Evolutionary conservation across 1,284 basidiomycete species (phyloP).

Genomic region (Phylloporus gajari): DNA sequence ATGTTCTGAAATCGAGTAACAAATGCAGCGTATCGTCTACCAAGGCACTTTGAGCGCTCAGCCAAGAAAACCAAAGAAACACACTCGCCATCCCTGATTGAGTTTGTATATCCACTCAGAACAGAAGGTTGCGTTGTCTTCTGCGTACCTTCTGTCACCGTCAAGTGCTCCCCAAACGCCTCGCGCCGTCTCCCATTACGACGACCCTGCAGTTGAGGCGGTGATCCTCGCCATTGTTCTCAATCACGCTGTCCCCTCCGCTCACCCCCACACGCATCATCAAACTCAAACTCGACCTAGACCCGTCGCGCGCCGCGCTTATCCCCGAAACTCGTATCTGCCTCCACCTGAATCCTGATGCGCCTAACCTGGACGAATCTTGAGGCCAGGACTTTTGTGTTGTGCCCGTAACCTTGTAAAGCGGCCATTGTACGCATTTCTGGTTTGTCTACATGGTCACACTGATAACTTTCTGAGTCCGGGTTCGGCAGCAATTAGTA

Average conservation of each 20-base stretch:
- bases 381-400: neutral
- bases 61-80: slow-evolving; percentile 29
- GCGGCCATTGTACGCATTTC: no score
- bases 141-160: slow-evolving; percentile 54
- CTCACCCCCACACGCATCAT: slow-evolving; percentile 59
- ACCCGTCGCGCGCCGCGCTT: slow-evolving; percentile 83
- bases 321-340: slow-evolving; percentile 82
- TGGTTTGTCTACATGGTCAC: neutral
- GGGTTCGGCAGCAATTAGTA: no score
- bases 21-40: slow-evolving; percentile 76
- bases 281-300: slow-evolving; percentile 83
- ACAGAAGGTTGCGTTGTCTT: slow-evolving; percentile 37
- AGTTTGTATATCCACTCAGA: slow-evolving; percentile 52
- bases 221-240: slow-evolving; percentile 60
- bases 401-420: no score
- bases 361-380: neutral
- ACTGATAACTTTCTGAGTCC: no score
- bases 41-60: slow-evolving; percentile 4
- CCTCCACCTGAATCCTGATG: no score
- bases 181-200: slow-evolving; percentile 60
- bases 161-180: slow-evolving; percentile 74
- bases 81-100: slow-evolving; percentile 64
- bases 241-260: slow-evolving; percentile 55
- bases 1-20: slow-evolving; percentile 74
- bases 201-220: slow-evolving; percentile 50